Base-by-base conservation (phyloP, 129 eudicot species). In the Lonicera japonica region DNA sequence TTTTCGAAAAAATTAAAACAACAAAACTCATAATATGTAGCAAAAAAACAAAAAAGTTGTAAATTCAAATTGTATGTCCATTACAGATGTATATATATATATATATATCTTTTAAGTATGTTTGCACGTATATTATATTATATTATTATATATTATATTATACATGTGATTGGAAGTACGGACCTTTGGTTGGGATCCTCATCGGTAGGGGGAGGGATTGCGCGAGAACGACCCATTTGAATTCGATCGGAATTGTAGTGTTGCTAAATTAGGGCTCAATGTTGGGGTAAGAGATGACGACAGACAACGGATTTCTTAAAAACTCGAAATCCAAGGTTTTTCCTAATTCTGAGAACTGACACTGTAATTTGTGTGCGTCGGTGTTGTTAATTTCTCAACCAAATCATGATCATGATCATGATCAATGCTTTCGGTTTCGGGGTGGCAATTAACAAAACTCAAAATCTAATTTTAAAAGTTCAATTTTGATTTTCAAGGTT, bases 181-280 rank as follows among this genome's bases (percentile, higher is more conserved):
- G 39, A 88, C 96, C 90, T 82, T 73, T 85, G 96, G 51, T 45
- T 73, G 29, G 86, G 80, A 77, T 85, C 94, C 51, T 82, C 96
- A 11, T 83, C 85, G 8, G 83, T 68, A 51, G 88, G 53, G 63
- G 73, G 79, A 62, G 78, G 70, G 21, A 69, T 73, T 34, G 96
- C 85, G 29, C 96, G 83, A 54, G 94, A 85, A 23, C 96, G 94
- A 29, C 94, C 96, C 96, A 88, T 88, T 75, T 14, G 50, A 43
- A 29, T 43, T 43, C 50, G 64, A 40, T 58, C 64, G 50, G 63
- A 66, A 54, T 21, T 54, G 38, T 8, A 16, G 53, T n/a, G 29
- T 38, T n/a, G n/a, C n/a, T n/a, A n/a, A 23, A 13, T 53, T 52
- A 54, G 70, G 69, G 60, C 50, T 53, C 57, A 25, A 63, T 63